Percentiles rank a stretch among this genome's conserved stretches.
Evolutionary conservation across 2,329 filamentous ascomycete species (phyloP).

Genomic region (Cadophora luteo-olivacea): DNA sequence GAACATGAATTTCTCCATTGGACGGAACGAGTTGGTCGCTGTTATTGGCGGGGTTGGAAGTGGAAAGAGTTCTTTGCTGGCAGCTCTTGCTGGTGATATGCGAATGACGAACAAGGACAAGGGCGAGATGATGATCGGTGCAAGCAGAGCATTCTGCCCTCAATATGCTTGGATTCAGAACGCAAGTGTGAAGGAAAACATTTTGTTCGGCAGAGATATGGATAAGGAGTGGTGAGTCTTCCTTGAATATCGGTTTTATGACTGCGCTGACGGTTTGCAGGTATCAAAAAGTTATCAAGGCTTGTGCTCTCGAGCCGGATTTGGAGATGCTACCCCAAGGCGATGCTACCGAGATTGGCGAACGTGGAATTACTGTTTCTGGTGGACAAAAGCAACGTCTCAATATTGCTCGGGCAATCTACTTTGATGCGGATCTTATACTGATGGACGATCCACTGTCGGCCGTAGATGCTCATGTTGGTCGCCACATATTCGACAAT

Average conservation of each 20-base stretch:
- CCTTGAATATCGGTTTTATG: neutral
- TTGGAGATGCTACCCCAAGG: slow-evolving; percentile 91
- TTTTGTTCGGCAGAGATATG: slow-evolving; percentile 83
- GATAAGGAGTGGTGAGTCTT: slow-evolving; percentile 70
- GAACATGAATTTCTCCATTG: slow-evolving; percentile 70
- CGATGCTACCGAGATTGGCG: slow-evolving; percentile 91
- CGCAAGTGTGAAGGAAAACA: slow-evolving; percentile 84
- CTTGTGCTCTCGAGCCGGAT: slow-evolving; percentile 84
- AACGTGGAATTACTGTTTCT: slow-evolving; percentile 93
- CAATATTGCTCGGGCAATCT: slow-evolving; percentile 85
- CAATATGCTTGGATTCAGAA: slow-evolving; percentile 99
- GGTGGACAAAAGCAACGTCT: slow-evolving; percentile 94
- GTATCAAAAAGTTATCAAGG: slow-evolving; percentile 66
- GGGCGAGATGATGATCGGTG: slow-evolving; percentile 77
- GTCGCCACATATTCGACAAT: slow-evolving; percentile 85
- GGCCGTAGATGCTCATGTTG: slow-evolving; percentile 74
- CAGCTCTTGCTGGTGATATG: slow-evolving; percentile 94
- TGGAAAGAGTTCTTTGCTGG: slow-evolving; percentile 88
- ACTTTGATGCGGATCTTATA: slow-evolving; percentile 62
- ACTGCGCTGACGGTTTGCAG: slow-evolving; percentile 45
- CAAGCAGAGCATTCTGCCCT: slow-evolving; percentile 86
- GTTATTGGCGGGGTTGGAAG: slow-evolving; percentile 91
- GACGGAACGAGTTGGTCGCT: slow-evolving; percentile 78
- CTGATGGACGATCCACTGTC: slow-evolving; percentile 74
- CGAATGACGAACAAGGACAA: slow-evolving; percentile 64